Percentiles rank a stretch among this genome's conserved stretches.
Conservation (phyloP, 805 yeast species). For the Pichia heedii region DNA sequence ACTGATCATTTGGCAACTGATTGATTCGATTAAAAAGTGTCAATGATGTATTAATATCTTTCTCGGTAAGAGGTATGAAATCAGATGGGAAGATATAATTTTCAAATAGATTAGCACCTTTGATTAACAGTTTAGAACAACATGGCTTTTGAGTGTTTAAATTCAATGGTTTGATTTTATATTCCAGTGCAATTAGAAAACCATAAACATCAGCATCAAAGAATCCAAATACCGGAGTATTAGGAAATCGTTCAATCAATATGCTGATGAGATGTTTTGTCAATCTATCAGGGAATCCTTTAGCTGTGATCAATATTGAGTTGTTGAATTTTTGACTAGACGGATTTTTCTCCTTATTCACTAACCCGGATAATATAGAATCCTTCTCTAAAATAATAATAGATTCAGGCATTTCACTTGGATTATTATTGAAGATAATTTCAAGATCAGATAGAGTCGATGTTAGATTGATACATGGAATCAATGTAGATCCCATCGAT, state of each 20-base stretch:
- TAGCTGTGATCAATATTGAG: slow-evolving; percentile 41
- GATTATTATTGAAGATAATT: slow-evolving; percentile 3
- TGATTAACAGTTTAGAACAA: not conserved
- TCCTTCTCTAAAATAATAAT: slow-evolving; percentile 45
- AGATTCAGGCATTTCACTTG: slow-evolving; percentile 16
- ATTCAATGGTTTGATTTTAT: slow-evolving; percentile 9
- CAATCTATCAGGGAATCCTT: slow-evolving; percentile 56
- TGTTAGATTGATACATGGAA: slow-evolving; percentile 31
- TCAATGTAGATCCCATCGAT: slow-evolving; percentile 18
- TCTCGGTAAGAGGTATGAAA: slow-evolving; percentile 1
- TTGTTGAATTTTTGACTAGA: not conserved
- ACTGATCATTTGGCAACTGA: too few relatives aligned
- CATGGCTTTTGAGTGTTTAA: not conserved
- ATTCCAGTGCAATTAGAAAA: slow-evolving; percentile 38
- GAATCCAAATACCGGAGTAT: slow-evolving; percentile 34
- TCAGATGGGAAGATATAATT: not conserved
- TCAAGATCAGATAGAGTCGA: slow-evolving; percentile 13
- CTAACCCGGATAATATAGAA: slow-evolving; percentile 34
- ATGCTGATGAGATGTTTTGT: slow-evolving; percentile 33
- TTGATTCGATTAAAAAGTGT: not conserved
- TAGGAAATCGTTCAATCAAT: slow-evolving; percentile 16
- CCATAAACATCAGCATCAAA: slow-evolving; percentile 67
- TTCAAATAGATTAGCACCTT: slow-evolving; percentile 5
- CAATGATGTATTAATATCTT: slow-evolving; percentile 1
- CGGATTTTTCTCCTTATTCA: not conserved